phyloP scores from a whole-genome alignment of 1,139 yeast genomes.

The Yamadazyma diospyri region DNA sequence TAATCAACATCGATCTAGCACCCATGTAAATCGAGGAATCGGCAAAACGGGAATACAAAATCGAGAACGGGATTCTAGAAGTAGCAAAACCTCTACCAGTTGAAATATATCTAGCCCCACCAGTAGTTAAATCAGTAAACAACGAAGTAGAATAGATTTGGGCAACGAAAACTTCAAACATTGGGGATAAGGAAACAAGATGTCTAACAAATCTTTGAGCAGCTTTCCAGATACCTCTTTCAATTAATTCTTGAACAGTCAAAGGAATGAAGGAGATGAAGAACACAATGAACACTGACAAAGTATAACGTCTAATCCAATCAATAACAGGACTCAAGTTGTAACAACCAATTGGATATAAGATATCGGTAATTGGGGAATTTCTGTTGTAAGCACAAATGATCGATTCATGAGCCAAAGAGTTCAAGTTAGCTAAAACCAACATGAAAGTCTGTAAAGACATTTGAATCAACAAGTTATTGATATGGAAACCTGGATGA shows the following conservation, averaged over 20 bases:
- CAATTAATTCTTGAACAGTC: constrained; percentile 94
- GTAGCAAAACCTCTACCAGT: constrained; percentile 58
- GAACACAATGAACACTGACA: constrained; percentile 97
- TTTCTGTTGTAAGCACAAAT: constrained; percentile 80
- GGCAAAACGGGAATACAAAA: constrained; percentile 74
- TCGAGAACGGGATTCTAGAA: constrained; percentile 36
- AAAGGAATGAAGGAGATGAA: constrained; percentile 95
- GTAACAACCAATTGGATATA: constrained; percentile 91
- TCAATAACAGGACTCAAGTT: constrained; percentile 85
- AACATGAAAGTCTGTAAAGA: constrained; percentile 92
- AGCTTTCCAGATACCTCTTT: constrained; percentile 97
- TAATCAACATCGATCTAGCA: constrained; percentile 84
- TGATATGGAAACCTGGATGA: constrained; percentile 98
- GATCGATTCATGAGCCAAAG: constrained; percentile 88
- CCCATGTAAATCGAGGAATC: constrained; percentile 97
- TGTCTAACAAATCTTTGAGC: constrained; percentile 89
- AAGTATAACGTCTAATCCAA: constrained; percentile 96
- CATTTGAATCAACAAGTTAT: constrained; percentile 90
- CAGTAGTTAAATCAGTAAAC: constrained; percentile 88
- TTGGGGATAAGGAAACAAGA: constrained; percentile 83
- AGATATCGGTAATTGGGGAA: constrained; percentile 80
- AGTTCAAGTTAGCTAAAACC: constrained; percentile 85
- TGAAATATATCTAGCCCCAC: constrained; percentile 88
- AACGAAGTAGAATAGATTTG: constrained; percentile 94
- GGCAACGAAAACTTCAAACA: constrained; percentile 97